These are phyloP conservation scores for Francoa sonchifolia DNA, from an alignment of 441 rosid genomes.

Conservation along the genomic window DNA sequence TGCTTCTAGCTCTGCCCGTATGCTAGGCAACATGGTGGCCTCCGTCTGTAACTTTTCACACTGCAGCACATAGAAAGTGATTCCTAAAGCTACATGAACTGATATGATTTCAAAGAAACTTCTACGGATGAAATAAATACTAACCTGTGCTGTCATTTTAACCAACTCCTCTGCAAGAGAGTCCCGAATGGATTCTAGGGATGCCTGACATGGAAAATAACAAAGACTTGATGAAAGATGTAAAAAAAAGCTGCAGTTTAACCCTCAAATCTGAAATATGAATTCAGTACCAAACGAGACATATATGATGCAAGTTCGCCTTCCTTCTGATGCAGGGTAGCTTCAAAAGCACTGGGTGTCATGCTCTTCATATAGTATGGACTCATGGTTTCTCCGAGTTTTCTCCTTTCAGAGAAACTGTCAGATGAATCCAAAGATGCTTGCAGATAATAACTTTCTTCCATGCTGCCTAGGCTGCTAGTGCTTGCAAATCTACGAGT, in stretches of 20 bases:
- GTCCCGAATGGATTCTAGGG: conserved; percentile 91
- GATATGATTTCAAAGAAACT: too few species aligned
- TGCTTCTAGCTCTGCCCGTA: conserved; percentile 86
- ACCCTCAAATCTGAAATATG: too few species aligned
- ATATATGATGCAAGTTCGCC: conserved; percentile 94
- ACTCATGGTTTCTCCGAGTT: conserved; percentile 49
- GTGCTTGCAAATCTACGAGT: conserved; percentile 65
- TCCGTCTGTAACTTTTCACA: conserved; percentile 76
- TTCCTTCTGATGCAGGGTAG: conserved; percentile 93
- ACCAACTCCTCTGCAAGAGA: conserved; percentile 96
- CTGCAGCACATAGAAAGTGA: conserved; percentile 25
- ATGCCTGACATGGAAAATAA: conserved; percentile 45
- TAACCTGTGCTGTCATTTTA: conserved; percentile 82
- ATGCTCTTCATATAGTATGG: conserved; percentile 83
- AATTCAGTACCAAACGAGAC: conserved; percentile 74
- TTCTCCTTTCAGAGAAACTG: conserved; percentile 59
- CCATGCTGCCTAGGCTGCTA: conserved; percentile 83
- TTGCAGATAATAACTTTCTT: conserved; percentile 92
- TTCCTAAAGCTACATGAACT: neutral
- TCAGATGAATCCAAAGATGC: conserved; percentile 86
- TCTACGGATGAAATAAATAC: too few species aligned
- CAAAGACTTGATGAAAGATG: conserved; percentile 9
- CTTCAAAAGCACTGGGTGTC: conserved; percentile 83
- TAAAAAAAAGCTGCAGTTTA: too few species aligned
- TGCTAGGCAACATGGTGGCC: conserved; percentile 59